Percentiles rank a stretch among this genome's conserved stretches.
These are phyloP conservation scores for Backusella luteola DNA, from an alignment of 192 early-diverging fungal genomes.

Conservation along the genomic window DNA sequence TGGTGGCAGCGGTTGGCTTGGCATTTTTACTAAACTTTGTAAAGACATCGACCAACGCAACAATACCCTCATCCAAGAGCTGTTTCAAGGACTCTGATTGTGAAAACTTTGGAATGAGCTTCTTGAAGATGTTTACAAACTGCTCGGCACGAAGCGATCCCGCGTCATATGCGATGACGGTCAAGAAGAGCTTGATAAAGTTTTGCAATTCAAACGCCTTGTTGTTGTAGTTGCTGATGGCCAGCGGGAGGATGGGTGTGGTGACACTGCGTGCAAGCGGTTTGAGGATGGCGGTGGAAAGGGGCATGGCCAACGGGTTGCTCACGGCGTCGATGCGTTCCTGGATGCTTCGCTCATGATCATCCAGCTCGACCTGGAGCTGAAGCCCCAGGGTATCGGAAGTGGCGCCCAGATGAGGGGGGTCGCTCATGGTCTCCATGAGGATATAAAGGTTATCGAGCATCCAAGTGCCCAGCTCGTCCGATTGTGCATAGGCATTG, in stretches of 20 bases:
- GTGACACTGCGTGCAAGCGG: conserved; percentile 27
- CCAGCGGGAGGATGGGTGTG: conserved; percentile 16
- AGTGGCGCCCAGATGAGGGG: conserved; percentile 27
- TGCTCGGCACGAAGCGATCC: conserved; percentile 56
- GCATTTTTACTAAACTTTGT: conserved; percentile 46
- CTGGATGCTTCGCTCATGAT: conserved; percentile 32
- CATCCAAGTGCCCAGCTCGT: conserved; percentile 40
- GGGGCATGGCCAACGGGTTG: conserved; percentile 25
- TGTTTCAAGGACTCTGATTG: conserved; percentile 14
- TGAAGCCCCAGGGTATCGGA: conserved; percentile 34
- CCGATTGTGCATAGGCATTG: conserved; percentile 34
- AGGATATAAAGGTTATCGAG: conserved; percentile 39
- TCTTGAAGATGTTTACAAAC: conserved; percentile 46
- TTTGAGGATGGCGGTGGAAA: conserved; percentile 30
- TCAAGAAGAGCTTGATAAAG: conserved; percentile 56
- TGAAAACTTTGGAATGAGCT: conserved; percentile 40
- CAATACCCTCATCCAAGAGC: conserved; percentile 38
- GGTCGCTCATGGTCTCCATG: conserved; percentile 45
- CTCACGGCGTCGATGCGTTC: conserved; percentile 29
- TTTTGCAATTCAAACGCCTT: conserved; percentile 43
- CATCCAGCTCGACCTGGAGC: conserved; percentile 37
- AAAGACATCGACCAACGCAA: conserved; percentile 52
- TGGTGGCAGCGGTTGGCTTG: conserved; percentile 33
- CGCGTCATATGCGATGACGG: conserved; percentile 57
- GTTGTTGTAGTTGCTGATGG: conserved; percentile 22